Evolutionary conservation across 2,329 filamentous ascomycete genomes (phyloP).

Genomic region (Fusarium sp.): DNA sequence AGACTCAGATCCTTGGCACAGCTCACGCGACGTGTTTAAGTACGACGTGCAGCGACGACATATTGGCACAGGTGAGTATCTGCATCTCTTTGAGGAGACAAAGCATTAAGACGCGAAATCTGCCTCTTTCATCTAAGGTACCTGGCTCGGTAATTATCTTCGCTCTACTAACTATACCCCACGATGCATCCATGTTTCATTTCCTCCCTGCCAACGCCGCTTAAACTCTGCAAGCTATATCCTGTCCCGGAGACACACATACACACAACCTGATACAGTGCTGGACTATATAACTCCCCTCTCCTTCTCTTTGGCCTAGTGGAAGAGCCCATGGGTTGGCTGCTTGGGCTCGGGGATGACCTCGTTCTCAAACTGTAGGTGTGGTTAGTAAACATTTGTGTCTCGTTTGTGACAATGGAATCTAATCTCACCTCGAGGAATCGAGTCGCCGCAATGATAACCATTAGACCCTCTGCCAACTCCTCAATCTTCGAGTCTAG

Average conservation of each 20-base stretch:
- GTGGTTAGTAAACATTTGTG: slow-evolving; percentile 26
- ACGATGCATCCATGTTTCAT: slow-evolving; percentile 20
- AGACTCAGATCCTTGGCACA: slow-evolving; percentile 20
- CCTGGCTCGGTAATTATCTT: slow-evolving; percentile 20
- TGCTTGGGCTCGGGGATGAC: slow-evolving; percentile 46
- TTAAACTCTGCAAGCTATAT: slow-evolving; percentile 33
- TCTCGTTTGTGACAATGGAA: not conserved
- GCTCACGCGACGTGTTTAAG: not conserved
- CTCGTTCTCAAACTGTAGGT: slow-evolving; percentile 54
- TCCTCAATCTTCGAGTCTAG: slow-evolving; percentile 73
- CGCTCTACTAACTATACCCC: slow-evolving; percentile 21
- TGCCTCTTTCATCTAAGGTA: slow-evolving; percentile 18
- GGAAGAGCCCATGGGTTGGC: slow-evolving; percentile 51
- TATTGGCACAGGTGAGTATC: not conserved
- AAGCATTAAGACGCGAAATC: not conserved
- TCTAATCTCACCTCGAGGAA: slow-evolving; percentile 77
- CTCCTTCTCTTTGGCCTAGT: slow-evolving; percentile 42
- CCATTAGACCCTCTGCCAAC: slow-evolving; percentile 82
- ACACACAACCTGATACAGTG: slow-evolving; percentile 1
- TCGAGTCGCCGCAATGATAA: slow-evolving; percentile 80
- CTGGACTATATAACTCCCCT: slow-evolving; percentile 4
- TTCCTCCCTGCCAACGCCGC: slow-evolving; percentile 41
- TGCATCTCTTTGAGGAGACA: not conserved
- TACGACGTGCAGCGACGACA: not conserved
- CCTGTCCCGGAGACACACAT: slow-evolving; percentile 13